Conservation (phyloP, 2,329 filamentous ascomycete species). For the Hansfordia pulvinata region DNA sequence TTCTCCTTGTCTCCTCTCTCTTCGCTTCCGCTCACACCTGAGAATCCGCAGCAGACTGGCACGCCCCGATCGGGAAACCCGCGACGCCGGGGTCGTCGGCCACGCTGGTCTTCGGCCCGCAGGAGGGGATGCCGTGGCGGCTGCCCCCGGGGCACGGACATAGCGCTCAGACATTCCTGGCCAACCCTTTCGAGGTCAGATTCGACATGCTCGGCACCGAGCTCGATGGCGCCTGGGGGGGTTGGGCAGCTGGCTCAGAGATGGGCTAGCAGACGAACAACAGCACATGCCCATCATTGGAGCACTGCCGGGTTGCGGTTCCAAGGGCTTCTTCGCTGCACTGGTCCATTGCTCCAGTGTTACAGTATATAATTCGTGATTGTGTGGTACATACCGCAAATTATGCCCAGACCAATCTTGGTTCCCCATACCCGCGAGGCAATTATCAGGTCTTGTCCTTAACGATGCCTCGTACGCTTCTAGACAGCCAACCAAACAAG, state of each 20-base stretch:
- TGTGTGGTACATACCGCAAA: no score
- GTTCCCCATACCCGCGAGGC: no score
- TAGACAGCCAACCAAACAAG: no score
- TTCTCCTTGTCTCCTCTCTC: no score
- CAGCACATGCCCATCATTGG: no score
- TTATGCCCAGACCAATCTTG: no score
- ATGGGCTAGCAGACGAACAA: no score
- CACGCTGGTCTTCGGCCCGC: conserved; percentile 12
- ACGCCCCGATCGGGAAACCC: no score
- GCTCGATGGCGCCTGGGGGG: conserved; percentile 41
- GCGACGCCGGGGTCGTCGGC: conserved; percentile 11
- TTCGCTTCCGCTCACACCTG: no score
- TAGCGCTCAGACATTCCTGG: conserved; percentile 21
- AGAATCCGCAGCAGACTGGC: no score
- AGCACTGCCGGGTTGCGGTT: conserved; percentile 1
- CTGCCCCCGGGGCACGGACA: conserved; percentile 14
- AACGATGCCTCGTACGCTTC: no score
- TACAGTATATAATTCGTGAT: no score
- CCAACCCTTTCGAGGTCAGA: conserved; percentile 40
- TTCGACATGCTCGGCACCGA: conserved; percentile 39
- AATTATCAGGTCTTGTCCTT: conserved; percentile 1
- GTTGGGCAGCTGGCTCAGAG: conserved; percentile 18
- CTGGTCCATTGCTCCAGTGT: not conserved
- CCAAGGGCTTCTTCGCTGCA: conserved; percentile 1
- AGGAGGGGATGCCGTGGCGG: conserved; percentile 20